phyloP scores from a whole-genome alignment of 352 stramenopile species.

The Phytophthora sojae region DNA sequence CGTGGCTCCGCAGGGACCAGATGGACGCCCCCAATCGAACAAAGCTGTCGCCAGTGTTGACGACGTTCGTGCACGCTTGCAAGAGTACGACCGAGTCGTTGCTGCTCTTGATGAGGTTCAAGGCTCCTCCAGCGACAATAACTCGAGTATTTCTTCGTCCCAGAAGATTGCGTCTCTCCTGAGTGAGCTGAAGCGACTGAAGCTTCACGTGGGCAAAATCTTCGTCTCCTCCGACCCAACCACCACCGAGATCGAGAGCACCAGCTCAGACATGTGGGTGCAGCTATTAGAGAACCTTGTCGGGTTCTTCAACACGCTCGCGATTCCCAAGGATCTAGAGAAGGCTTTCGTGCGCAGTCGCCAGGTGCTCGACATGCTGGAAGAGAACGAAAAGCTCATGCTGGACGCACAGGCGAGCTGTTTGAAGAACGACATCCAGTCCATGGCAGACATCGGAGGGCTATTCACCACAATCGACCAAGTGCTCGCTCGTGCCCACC shows the following conservation, averaged over 20 bases:
- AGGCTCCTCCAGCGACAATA: no score
- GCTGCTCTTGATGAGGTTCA: constrained; percentile 1
- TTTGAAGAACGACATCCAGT: constrained; percentile 28
- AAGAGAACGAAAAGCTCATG: constrained; percentile 34
- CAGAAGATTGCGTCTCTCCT: constrained; percentile 10
- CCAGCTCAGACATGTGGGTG: constrained; percentile 9
- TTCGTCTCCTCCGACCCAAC: constrained; percentile 11
- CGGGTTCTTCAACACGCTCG: constrained; percentile 22
- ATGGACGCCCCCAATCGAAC: constrained; percentile 3
- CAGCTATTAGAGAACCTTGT: constrained; percentile 11
- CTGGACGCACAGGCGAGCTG: constrained; percentile 20
- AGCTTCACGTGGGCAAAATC: constrained; percentile 19
- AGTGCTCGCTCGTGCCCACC: constrained; percentile 27
- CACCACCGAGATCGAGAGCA: neutral
- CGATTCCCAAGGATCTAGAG: constrained; percentile 24
- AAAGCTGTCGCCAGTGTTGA: constrained; percentile 26
- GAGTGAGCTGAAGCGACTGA: constrained; percentile 21
- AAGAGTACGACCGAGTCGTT: constrained; percentile 36
- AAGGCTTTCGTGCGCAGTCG: constrained; percentile 21
- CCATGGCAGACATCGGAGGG: constrained; percentile 25
- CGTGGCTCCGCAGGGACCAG: constrained; percentile 7
- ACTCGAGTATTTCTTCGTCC: constrained; percentile 2
- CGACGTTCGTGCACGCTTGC: constrained; percentile 33
- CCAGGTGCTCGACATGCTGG: constrained; percentile 25
- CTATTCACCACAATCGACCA: constrained; percentile 26